phyloP scores from a whole-genome alignment of 345 rosid species.

The Eutrema japonicum region DNA sequence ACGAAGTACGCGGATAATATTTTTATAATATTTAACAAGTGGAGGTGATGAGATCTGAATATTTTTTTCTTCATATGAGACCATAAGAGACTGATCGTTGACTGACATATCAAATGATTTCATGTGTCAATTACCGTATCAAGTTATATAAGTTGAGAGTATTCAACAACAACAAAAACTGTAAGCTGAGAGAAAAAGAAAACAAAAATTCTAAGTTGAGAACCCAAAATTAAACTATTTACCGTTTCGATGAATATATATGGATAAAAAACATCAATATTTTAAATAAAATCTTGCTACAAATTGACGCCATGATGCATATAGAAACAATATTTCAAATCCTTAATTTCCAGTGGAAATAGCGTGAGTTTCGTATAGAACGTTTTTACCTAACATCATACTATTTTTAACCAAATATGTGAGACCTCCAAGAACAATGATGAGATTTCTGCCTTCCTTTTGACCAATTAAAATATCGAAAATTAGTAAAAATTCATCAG shows the following conservation, averaged over 20 bases:
- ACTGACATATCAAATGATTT: conserved; percentile 9
- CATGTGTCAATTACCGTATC: background rate
- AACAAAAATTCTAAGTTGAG: too few species aligned
- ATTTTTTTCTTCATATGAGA: background rate
- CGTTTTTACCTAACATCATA: conserved; percentile 17
- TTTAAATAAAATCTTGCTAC: background rate
- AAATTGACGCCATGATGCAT: background rate
- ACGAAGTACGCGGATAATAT: background rate
- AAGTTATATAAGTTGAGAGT: background rate
- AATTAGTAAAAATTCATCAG: conserved; percentile 11
- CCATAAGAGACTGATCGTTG: conserved; percentile 26
- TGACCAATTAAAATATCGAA: conserved; percentile 24
- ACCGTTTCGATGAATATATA: too few species aligned
- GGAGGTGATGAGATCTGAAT: conserved; percentile 4
- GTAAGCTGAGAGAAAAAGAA: too few species aligned
- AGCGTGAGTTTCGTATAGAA: background rate
- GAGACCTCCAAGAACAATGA: conserved; percentile 3
- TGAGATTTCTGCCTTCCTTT: conserved; percentile 15
- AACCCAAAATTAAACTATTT: too few species aligned
- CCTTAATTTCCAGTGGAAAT: background rate
- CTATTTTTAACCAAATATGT: conserved; percentile 1
- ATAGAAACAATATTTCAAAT: conserved; percentile 1
- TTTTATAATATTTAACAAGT: background rate
- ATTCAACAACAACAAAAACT: background rate
- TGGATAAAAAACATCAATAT: too few species aligned